Percentiles rank a stretch among this genome's conserved stretches.
Conservation (phyloP, 2,329 filamentous ascomycete species). For the Massarina eburnea region DNA sequence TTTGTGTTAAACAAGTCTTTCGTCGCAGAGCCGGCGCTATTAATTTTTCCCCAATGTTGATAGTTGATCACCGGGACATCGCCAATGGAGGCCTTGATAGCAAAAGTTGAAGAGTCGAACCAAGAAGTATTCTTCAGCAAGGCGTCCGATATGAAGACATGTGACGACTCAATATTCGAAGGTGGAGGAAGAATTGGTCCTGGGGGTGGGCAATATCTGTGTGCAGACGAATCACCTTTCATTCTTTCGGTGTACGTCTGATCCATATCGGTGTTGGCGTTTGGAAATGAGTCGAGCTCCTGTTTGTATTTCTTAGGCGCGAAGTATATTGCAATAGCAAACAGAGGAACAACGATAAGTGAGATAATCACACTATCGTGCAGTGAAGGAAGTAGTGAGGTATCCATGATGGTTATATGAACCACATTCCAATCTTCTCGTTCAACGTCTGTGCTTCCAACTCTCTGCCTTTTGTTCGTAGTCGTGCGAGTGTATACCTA, state of each 20-base stretch:
- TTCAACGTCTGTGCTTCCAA: too few relatives aligned
- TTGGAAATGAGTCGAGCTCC: neutral
- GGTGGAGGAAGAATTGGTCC: slow-evolving; percentile 24
- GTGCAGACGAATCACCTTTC: neutral
- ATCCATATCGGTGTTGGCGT: too few relatives aligned
- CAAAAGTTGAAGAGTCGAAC: slow-evolving; percentile 20
- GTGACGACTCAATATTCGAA: slow-evolving; percentile 1
- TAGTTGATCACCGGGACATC: slow-evolving; percentile 17
- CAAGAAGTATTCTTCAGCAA: slow-evolving; percentile 3
- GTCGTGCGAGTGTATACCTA: too few relatives aligned
- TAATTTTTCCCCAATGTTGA: slow-evolving; percentile 3
- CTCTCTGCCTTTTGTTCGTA: too few relatives aligned
- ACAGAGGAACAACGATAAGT: neutral
- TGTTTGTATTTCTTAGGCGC: neutral
- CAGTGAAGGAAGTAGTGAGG: neutral
- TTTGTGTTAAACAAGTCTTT: slow-evolving; percentile 14
- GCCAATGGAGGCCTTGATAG: slow-evolving; percentile 25
- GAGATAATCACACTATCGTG: neutral
- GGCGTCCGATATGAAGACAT: slow-evolving; percentile 6
- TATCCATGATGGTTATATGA: neutral
- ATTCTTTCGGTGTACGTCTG: neutral
- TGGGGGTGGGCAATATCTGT: slow-evolving; percentile 23
- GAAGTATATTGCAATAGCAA: neutral
- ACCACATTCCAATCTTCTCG: neutral
- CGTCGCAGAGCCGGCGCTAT: neutral